A percentile compares a stretch with the other conserved stretches of the same genome.
phyloP scores from a whole-genome alignment of 2,329 filamentous ascomycete species.

The Amauroascus niger region DNA sequence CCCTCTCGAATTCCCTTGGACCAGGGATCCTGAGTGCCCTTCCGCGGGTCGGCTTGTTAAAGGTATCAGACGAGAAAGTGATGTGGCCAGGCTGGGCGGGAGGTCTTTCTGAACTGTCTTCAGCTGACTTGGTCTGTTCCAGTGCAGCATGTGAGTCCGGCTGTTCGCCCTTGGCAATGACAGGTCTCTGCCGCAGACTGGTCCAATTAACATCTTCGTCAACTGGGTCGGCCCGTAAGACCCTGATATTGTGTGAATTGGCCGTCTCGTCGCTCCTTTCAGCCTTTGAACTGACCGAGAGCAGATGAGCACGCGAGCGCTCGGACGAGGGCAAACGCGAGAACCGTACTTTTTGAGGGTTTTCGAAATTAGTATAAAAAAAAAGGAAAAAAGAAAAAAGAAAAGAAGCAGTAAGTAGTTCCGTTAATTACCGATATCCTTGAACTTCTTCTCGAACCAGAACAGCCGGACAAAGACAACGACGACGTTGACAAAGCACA shows the following conservation, averaged over 20 bases:
- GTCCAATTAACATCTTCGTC: background rate
- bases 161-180: background rate
- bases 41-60: conserved; percentile 13
- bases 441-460: conserved; percentile 43
- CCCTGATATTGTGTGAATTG: conserved; percentile 1
- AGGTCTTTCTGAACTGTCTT: background rate
- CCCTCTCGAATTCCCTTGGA: conserved; percentile 17
- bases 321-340: conserved; percentile 12
- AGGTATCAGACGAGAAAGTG: conserved; percentile 16
- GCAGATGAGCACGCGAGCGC: conserved; percentile 9
- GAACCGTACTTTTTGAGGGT: conserved; percentile 3
- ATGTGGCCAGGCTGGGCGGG: conserved; percentile 13
- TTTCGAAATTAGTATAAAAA: background rate
- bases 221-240: conserved; percentile 1
- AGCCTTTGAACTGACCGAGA: conserved; percentile 5
- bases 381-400: background rate
- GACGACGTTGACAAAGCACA: conserved; percentile 43
- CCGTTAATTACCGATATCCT: conserved; percentile 26
- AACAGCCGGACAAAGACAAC: conserved; percentile 41
- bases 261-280: background rate
- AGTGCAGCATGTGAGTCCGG: background rate
- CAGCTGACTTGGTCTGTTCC: background rate
- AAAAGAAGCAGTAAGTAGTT: background rate
- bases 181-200: conserved; percentile 6
- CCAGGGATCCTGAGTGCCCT: conserved; percentile 17